Evolutionary conservation across 192 early-diverging fungal genomes (phyloP).

Genomic region (Backusella morwellensis): DNA sequence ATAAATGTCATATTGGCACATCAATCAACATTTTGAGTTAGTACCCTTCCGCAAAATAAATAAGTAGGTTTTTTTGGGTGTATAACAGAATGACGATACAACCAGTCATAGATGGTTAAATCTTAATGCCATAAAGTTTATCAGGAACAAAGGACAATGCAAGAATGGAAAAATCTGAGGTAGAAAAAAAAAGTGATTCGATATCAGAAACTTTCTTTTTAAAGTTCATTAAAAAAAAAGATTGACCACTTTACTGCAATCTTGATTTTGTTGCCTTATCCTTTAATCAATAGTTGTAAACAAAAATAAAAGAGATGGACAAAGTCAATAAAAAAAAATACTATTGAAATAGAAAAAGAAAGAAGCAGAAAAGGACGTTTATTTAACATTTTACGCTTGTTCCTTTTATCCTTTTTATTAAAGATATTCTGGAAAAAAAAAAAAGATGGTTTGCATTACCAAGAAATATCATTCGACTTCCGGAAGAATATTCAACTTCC

Average conservation of each 20-base stretch:
- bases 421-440: not conserved
- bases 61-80: not conserved
- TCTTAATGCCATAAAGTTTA: not conserved
- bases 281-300: not conserved
- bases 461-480: not conserved
- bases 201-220: not conserved
- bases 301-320: not conserved
- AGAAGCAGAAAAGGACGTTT: not conserved
- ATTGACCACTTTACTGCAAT: no score
- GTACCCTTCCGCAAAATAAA: not conserved
- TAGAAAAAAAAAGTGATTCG: not conserved
- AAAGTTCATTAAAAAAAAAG: no score
- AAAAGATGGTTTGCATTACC: not conserved
- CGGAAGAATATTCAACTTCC: not conserved
- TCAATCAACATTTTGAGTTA: not conserved
- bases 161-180: not conserved
- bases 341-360: not conserved
- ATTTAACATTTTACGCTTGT: not conserved
- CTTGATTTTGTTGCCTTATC: not conserved
- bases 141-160: not conserved
- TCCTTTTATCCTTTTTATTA: not conserved
- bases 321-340: not conserved
- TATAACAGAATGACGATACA: not conserved
- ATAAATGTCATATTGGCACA: not conserved
- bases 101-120: not conserved